Evolutionary conservation across 2,329 filamentous ascomycete species (phyloP), one percentile per base, ranked within the genome.

Genomic region (Thelonectria discophora): DNA sequence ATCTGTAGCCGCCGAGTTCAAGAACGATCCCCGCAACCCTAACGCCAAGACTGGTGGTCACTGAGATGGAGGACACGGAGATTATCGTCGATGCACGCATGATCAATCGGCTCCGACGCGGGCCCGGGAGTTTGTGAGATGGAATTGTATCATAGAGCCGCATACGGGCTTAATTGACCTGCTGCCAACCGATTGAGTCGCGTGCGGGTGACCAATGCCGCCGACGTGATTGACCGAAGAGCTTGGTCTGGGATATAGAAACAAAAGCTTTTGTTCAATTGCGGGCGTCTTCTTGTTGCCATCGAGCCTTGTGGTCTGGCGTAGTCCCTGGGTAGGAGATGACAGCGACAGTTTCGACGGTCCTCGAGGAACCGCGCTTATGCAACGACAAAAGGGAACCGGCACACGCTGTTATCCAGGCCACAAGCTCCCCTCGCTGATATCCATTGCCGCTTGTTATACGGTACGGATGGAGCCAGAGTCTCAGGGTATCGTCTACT

Each of bases 1-100:
- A n/a, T n/a, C 24, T 50, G 67, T 73, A 98, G 94, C 88, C 84
- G 92, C 91, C 73, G 93, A 98, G 84, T 97, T 87, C 88, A 96
- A 94, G 89, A 96, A 97, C 85, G 94, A 98, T 82, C 93, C 94
- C 70, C 89, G 94, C 80, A 97, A 97, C 87, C 89, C 88, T 69
- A 82, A 84, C 72, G 80, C 79, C 71, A 85, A 82, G 78, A 70
- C 76, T 58, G 76, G 75, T 48, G 74, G 73, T 58, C 83, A 86
- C 76, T 86, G 84, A 76, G 58, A 54, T 54, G 39, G 60, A 61
- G 63, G 57, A 63, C 67, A 56, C 67, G 60, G 58, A 63, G 66
- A 65, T 65, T 69, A n/a, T 68, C 62, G 65, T 64, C 60, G 57
- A 65, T 58, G 64, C 69, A 69, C 58, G 63, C 70, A 69, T 70